Conservation (phyloP, 257 asterid species). For the Scutellaria galericulata region DNA sequence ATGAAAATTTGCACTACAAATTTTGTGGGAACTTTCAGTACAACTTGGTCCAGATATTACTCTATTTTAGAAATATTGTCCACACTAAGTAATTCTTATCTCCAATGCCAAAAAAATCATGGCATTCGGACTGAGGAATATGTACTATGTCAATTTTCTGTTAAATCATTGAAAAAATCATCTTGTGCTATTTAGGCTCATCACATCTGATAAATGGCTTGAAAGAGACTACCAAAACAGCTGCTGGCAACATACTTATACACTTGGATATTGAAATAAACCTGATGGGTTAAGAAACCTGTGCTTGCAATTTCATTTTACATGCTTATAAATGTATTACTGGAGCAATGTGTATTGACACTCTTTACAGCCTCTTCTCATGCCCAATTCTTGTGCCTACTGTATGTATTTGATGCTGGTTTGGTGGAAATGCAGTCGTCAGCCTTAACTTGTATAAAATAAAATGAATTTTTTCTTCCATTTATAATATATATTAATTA, state of each 20-base stretch:
- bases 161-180: constrained; percentile 5
- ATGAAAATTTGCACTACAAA: neutral
- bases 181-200: neutral
- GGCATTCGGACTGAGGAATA: neutral
- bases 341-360: neutral
- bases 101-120: neutral
- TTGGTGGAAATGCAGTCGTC: neutral
- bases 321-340: neutral
- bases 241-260: neutral
- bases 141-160: neutral
- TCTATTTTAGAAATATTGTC: constrained; percentile 21
- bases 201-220: constrained; percentile 13
- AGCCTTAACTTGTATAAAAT: neutral
- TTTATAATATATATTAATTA: neutral
- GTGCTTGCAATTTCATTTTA: neutral
- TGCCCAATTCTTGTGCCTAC: neutral
- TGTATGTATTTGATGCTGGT: neutral
- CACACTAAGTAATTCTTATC: neutral
- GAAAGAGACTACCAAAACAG: constrained; percentile 8
- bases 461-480: neutral
- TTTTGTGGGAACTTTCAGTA: neutral
- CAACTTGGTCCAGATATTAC: neutral
- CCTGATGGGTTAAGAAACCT: neutral
- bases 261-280: neutral
- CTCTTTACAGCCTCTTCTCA: neutral